Percentiles rank a stretch among this genome's conserved stretches.
phyloP scores from a whole-genome alignment of 1,284 basidiomycete species.

The Gomphus sp. region DNA sequence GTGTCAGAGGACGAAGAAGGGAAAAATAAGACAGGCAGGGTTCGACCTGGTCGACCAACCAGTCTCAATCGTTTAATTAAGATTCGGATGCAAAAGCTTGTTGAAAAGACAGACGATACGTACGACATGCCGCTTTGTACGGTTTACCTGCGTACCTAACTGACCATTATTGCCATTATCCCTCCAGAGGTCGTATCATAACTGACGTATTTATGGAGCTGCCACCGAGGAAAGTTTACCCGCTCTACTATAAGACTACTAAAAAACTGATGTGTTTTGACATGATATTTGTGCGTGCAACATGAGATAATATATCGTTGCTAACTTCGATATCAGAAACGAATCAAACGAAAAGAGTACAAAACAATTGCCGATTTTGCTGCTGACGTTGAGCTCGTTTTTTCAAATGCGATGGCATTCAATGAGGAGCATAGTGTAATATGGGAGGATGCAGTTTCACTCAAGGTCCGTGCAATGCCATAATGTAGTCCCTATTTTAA shows the following conservation, averaged over 20 bases:
- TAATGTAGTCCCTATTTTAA: neutral
- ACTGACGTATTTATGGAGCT: constrained; percentile 77
- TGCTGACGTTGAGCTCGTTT: constrained; percentile 82
- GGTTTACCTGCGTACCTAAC: neutral
- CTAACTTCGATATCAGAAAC: constrained; percentile 41
- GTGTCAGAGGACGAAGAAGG: constrained; percentile 24
- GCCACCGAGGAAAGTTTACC: constrained; percentile 71
- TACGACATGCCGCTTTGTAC: constrained; percentile 25
- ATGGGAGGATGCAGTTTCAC: constrained; percentile 60
- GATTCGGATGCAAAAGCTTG: constrained; percentile 56
- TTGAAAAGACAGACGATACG: constrained; percentile 58
- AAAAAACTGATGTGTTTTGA: constrained; percentile 76
- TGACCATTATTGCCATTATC: constrained; percentile 5
- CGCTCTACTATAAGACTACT: constrained; percentile 81
- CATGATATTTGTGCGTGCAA: constrained; percentile 61
- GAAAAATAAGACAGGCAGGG: constrained; percentile 41
- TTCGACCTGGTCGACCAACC: constrained; percentile 22
- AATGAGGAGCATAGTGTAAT: constrained; percentile 70
- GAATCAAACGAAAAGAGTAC: constrained; percentile 69
- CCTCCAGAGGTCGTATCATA: constrained; percentile 53
- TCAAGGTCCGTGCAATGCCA: constrained; percentile 40
- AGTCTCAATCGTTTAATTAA: constrained; percentile 57
- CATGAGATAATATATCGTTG: constrained; percentile 9
- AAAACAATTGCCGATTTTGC: constrained; percentile 60
- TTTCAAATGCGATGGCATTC: constrained; percentile 82